Evolutionary conservation across 78 protist species (phyloP).

Genomic region (Dictyostelium citrinum): DNA sequence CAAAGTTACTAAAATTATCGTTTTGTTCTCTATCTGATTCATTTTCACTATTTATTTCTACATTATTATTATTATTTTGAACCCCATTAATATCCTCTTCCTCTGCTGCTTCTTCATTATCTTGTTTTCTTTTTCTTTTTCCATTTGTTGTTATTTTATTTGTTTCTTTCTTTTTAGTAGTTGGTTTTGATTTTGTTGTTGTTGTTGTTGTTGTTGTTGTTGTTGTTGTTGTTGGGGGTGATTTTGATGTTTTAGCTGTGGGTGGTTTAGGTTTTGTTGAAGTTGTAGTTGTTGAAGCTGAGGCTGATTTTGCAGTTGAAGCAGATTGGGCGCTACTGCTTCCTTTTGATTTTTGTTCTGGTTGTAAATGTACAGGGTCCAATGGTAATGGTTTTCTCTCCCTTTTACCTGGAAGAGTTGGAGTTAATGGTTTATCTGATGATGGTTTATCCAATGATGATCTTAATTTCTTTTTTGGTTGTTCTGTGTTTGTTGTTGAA

Average conservation of each 20-base stretch:
- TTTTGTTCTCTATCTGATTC: not conserved
- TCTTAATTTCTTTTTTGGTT: slow-evolving; percentile 6
- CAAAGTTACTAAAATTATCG: not conserved
- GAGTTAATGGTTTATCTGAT: not conserved
- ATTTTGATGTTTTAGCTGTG: not conserved
- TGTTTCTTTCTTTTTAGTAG: not conserved
- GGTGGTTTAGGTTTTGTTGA: not conserved
- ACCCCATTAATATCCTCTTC: not conserved
- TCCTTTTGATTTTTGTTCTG: slow-evolving; percentile 6
- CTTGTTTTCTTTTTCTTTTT: slow-evolving; percentile 8
- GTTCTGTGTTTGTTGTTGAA: not conserved
- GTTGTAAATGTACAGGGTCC: not conserved
- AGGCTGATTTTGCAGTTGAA: not conserved
- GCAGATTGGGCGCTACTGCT: not conserved
- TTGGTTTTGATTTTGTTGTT: not conserved
- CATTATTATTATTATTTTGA: not conserved
- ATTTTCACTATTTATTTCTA: not conserved
- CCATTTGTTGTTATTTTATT: not conserved
- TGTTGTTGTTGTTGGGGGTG: not conserved
- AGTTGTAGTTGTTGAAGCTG: not conserved
- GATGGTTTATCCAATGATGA: not conserved
- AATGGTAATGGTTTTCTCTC: not conserved
- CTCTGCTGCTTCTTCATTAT: not conserved
- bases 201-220: not conserved
- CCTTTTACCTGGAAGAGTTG: not conserved